Evolutionary conservation across 2,329 filamentous ascomycete genomes (phyloP), one percentile per base, ranked within the genome.

Genomic region (Monosporascus sp.): DNA sequence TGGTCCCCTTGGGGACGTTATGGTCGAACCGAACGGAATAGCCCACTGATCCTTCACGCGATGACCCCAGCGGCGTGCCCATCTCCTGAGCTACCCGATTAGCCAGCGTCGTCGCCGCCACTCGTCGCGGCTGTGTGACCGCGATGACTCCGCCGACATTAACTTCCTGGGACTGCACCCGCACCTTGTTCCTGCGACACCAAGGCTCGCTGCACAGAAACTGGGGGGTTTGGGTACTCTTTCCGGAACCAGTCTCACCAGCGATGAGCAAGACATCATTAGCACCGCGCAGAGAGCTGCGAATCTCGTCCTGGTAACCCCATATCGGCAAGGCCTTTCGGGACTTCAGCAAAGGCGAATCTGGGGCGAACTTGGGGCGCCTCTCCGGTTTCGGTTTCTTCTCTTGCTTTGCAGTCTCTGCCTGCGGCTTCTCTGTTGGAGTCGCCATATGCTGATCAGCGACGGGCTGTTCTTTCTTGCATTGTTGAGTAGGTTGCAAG

Each of bases 11-110:
- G n/a, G 90, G 89, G 0, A 89, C 84, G 14, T 88, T 86, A 55
- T 92, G 89, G 62, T 99, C 94, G 65, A 99, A 99, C 52, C 94
- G 87, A 37, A 99, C 93, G 4, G 90, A 93, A 68, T 97, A 99
- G 41, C 94, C 94, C 11, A 99, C 92, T 28, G 76, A 65, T 2
- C 81, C 73, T 49, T 80, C 69, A 14, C 63, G 58, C 7, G 65
- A 62, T 14, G 74, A 67, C 0, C 72, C 72, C 8, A 84, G 67
- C 0, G 81, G 80, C 1, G 77, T 83, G 2, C 80, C 80, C 28
- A 76, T 77, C 60, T 99, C 95, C 50, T 87, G 84, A 1, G 93
- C 87, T 8, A 99, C 94, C 56, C 94, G 87, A 51, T 88, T 81
- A 1, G 94, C 95, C 43, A 99, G 77, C 0, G 91, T 94, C 1